These are phyloP conservation scores for Periconia sp. DNA, from an alignment of 2,329 filamentous ascomycete species.

Conservation along the genomic window DNA sequence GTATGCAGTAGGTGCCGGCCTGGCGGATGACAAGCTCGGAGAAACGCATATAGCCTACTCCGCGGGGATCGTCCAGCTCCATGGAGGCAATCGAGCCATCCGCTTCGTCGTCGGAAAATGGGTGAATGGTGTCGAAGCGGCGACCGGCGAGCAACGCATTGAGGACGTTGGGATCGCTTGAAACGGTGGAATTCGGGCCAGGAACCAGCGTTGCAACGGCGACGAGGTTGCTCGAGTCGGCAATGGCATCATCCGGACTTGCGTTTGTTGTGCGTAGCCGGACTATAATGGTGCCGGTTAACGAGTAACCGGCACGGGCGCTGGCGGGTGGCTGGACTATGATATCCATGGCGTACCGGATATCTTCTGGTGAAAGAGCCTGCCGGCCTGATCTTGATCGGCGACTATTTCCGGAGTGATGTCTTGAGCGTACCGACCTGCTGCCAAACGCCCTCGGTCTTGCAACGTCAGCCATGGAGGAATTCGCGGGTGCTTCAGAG, in stretches of 20 bases:
- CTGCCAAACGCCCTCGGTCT: slow-evolving; percentile 41
- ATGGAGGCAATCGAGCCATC: slow-evolving; percentile 44
- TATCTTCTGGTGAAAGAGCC: slow-evolving; percentile 34
- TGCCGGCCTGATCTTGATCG: slow-evolving; percentile 33
- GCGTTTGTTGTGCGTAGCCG: slow-evolving; percentile 39
- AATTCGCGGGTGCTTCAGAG: slow-evolving; percentile 12
- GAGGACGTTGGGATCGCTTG: slow-evolving; percentile 36
- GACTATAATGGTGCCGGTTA: slow-evolving; percentile 41
- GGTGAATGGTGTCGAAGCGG: slow-evolving; percentile 42
- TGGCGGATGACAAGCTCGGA: slow-evolving; percentile 44
- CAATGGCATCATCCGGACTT: slow-evolving; percentile 38
- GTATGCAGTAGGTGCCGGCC: slow-evolving; percentile 44
- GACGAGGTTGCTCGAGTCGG: slow-evolving; percentile 40
- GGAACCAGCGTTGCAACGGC: slow-evolving; percentile 41
- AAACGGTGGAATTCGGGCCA: slow-evolving; percentile 31
- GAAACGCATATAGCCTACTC: slow-evolving; percentile 47
- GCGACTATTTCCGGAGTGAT: slow-evolving; percentile 28
- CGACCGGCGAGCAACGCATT: slow-evolving; percentile 38
- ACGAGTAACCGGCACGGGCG: slow-evolving; percentile 37
- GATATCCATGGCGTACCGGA: slow-evolving; percentile 47
- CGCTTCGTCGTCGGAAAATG: slow-evolving; percentile 44
- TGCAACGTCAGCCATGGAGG: slow-evolving; percentile 46
- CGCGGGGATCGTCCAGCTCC: slow-evolving; percentile 42
- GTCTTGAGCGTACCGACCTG: slow-evolving; percentile 38
- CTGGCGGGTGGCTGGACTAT: slow-evolving; percentile 44